A percentile compares a stretch with the other conserved stretches of the same genome.
These are phyloP conservation scores for Iberis pinnata DNA, from an alignment of 345 rosid species.

Conservation along the genomic window DNA sequence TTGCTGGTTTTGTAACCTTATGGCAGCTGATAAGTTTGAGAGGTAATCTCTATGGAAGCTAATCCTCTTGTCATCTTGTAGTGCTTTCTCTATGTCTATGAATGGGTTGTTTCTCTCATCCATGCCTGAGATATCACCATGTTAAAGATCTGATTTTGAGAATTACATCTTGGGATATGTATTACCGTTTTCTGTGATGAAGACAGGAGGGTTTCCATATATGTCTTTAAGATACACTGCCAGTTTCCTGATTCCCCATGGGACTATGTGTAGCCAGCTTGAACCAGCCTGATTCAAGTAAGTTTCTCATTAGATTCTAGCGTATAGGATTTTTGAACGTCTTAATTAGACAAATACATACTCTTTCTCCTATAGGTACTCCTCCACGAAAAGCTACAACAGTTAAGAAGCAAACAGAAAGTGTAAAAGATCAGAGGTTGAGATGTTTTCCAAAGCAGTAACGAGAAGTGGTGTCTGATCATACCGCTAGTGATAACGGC, in stretches of 20 bases:
- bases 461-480: neutral
- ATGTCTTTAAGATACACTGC: constrained; percentile 56
- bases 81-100: constrained; percentile 42
- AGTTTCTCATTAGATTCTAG: neutral
- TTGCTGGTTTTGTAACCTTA: constrained; percentile 36
- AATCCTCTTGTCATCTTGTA: constrained; percentile 72
- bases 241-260: constrained; percentile 72
- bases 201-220: constrained; percentile 66
- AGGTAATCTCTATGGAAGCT: constrained; percentile 76
- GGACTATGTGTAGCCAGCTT: constrained; percentile 77
- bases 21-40: constrained; percentile 79
- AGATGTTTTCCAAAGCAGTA: neutral
- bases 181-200: constrained; percentile 75
- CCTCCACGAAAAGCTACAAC: constrained; percentile 58
- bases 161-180: neutral
- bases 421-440: neutral
- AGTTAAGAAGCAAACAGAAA: constrained; percentile 4
- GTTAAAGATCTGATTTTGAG: neutral
- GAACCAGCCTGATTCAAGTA: constrained; percentile 76
- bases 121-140: constrained; percentile 43
- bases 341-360: constrained; percentile 30
- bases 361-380: constrained; percentile 73
- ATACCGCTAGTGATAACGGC: constrained; percentile 68
- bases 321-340: no score
- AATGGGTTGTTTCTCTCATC: constrained; percentile 69